Conservation (phyloP, 805 yeast species). For the Komagataella phaffii region DNA sequence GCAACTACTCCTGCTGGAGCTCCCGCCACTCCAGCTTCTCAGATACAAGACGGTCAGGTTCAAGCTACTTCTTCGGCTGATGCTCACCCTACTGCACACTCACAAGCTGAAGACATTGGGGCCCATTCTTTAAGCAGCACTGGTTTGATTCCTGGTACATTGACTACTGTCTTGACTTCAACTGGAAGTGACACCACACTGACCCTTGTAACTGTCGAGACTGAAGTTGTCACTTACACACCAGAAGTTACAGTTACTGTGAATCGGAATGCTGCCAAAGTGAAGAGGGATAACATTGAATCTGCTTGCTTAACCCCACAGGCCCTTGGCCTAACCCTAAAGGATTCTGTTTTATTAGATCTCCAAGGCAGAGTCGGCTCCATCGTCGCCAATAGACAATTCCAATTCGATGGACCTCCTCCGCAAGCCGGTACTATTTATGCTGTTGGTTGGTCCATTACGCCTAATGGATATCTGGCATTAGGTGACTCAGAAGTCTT, state of each 20-base stretch:
- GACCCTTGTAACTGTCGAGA: slow-evolving; percentile 8
- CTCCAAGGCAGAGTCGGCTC: slow-evolving; percentile 58
- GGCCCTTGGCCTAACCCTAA: slow-evolving; percentile 43
- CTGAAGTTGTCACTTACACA: slow-evolving; percentile 1
- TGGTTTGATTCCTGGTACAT: not conserved
- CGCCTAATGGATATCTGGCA: slow-evolving; percentile 45
- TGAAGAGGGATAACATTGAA: slow-evolving; percentile 3
- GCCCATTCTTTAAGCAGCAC: not conserved
- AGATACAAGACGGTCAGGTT: slow-evolving; percentile 1
- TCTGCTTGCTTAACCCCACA: slow-evolving; percentile 31
- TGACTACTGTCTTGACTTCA: not conserved
- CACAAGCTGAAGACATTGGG: not conserved
- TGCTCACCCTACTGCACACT: not conserved
- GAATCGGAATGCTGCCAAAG: slow-evolving; percentile 1
- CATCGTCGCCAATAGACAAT: slow-evolving; percentile 72
- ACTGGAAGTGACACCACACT: slow-evolving; percentile 7
- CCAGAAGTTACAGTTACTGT: not conserved
- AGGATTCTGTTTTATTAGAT: slow-evolving; percentile 39
- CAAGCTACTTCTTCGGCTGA: not conserved
- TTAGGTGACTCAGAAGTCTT: slow-evolving; percentile 47
- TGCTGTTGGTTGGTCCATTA: slow-evolving; percentile 51
- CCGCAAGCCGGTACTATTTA: slow-evolving; percentile 69
- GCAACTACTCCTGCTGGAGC: slow-evolving; percentile 5
- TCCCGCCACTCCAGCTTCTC: not conserved
- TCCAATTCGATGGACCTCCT: slow-evolving; percentile 71